phyloP scores from a whole-genome alignment of 208 protist genomes.

The Trypanosoma theileri region DNA sequence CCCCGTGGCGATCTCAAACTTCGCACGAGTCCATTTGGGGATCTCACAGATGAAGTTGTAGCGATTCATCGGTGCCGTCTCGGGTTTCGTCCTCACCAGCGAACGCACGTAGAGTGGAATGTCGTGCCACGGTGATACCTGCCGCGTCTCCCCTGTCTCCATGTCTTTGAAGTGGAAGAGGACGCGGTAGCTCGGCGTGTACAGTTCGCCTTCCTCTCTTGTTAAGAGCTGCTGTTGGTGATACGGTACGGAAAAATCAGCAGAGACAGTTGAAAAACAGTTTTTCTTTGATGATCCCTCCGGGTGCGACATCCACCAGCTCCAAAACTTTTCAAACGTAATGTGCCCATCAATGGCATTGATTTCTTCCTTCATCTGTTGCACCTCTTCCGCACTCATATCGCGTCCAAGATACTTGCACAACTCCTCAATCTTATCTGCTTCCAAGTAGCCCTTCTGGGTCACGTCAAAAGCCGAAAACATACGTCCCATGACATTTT shows the following conservation, averaged over 20 bases:
- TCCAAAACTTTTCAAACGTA: constrained; percentile 89
- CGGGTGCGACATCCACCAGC: constrained; percentile 73
- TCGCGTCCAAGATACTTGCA: constrained; percentile 77
- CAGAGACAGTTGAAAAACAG: constrained; percentile 83
- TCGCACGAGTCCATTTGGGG: constrained; percentile 93
- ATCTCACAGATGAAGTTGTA: constrained; percentile 95
- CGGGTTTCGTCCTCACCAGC: constrained; percentile 84
- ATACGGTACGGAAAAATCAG: constrained; percentile 86
- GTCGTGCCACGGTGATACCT: constrained; percentile 93
- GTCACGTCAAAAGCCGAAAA: constrained; percentile 89
- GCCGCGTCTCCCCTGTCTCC: constrained; percentile 65
- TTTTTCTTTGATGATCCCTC: constrained; percentile 44
- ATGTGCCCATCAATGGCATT: constrained; percentile 41
- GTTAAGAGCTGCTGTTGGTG: constrained; percentile 90
- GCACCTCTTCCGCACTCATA: constrained; percentile 38
- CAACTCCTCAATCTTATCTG: constrained; percentile 65
- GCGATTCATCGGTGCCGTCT: constrained; percentile 76
- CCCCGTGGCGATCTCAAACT: constrained; percentile 95
- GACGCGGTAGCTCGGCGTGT: constrained; percentile 91
- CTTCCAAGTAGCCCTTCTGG: constrained; percentile 70
- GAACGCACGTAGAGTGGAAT: constrained; percentile 87
- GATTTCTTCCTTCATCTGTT: constrained; percentile 65
- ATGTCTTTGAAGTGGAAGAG: constrained; percentile 89
- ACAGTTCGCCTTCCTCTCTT: constrained; percentile 78
- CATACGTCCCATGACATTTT: constrained; percentile 86